Conservation (phyloP, 2,329 filamentous ascomycete genomes). For the Drechslerella stenobrocha region DNA sequence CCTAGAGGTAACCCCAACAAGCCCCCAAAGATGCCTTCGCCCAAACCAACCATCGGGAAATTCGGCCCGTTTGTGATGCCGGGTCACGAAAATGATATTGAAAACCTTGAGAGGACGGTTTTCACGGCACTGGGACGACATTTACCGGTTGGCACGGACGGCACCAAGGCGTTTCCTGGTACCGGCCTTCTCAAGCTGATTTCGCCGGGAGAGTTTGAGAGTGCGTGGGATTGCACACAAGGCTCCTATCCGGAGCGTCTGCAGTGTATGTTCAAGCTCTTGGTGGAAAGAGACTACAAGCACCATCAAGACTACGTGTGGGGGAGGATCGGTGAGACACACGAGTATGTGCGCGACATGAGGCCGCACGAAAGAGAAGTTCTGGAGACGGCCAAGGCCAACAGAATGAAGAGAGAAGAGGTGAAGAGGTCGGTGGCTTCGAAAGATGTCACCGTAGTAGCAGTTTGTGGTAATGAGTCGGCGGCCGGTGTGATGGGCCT, state of each 20-base stretch:
- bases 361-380: not conserved
- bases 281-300: not conserved
- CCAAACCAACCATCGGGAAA: not conserved
- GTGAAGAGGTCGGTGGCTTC: too few species aligned
- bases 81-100: not conserved
- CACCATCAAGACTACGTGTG: constrained; percentile 11
- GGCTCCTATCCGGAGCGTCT: constrained; percentile 5
- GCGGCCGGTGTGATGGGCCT: too few species aligned
- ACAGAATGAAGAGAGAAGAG: too few species aligned
- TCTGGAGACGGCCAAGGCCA: not conserved
- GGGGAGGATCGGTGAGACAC: constrained; percentile 4
- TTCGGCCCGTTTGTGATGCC: not conserved
- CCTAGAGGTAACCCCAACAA: not conserved
- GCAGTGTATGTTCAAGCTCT: constrained; percentile 14
- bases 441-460: too few species aligned
- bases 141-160: not conserved
- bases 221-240: not conserved
- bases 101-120: not conserved
- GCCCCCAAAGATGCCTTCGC: too few species aligned
- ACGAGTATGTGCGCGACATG: not conserved
- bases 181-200: not conserved
- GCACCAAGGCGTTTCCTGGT: not conserved
- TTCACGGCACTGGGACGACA: not conserved
- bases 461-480: too few species aligned
- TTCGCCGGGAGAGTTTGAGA: not conserved